Conservation (phyloP, 371 early-diverging fungal genomes). For the Mortierella sp. region DNA sequence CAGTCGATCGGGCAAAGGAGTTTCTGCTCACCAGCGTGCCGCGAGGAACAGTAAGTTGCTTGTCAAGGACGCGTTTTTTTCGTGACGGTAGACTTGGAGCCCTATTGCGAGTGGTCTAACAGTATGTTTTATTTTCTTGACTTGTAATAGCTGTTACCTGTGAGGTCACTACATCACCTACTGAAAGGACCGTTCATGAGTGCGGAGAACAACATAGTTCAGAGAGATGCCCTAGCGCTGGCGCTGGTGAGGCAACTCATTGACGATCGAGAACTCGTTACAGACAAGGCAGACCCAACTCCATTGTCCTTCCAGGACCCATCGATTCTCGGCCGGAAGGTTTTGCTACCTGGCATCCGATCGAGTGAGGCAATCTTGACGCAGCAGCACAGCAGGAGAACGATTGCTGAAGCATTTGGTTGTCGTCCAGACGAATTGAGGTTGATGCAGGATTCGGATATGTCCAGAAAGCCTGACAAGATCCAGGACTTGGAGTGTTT, state of each 20-base stretch:
- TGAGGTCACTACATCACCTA: slow-evolving; percentile 50
- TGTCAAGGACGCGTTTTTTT: neutral
- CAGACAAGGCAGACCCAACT: slow-evolving; percentile 25
- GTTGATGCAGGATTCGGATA: slow-evolving; percentile 49
- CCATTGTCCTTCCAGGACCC: slow-evolving; percentile 44
- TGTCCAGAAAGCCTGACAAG: slow-evolving; percentile 48
- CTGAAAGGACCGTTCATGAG: slow-evolving; percentile 44
- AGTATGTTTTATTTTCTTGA: neutral
- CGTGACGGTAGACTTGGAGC: neutral
- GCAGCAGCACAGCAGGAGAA: slow-evolving; percentile 26
- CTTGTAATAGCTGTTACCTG: slow-evolving; percentile 31
- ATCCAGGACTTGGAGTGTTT: slow-evolving; percentile 57
- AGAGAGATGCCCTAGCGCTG: slow-evolving; percentile 53
- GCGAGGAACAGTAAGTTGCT: slow-evolving; percentile 44
- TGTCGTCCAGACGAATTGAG: slow-evolving; percentile 48
- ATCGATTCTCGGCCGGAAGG: slow-evolving; percentile 29
- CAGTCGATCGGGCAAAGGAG: slow-evolving; percentile 14
- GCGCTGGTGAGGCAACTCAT: slow-evolving; percentile 46
- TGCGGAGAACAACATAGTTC: slow-evolving; percentile 7
- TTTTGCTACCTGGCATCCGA: slow-evolving; percentile 42
- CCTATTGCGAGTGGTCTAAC: neutral
- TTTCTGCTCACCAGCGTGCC: slow-evolving; percentile 50
- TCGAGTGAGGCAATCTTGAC: slow-evolving; percentile 35
- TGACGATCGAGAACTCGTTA: slow-evolving; percentile 22
- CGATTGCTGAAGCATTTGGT: slow-evolving; percentile 23